Percentiles rank a stretch among this genome's conserved stretches.
phyloP scores from a whole-genome alignment of 2,329 filamentous ascomycete genomes.

The Bipolaris cookei region DNA sequence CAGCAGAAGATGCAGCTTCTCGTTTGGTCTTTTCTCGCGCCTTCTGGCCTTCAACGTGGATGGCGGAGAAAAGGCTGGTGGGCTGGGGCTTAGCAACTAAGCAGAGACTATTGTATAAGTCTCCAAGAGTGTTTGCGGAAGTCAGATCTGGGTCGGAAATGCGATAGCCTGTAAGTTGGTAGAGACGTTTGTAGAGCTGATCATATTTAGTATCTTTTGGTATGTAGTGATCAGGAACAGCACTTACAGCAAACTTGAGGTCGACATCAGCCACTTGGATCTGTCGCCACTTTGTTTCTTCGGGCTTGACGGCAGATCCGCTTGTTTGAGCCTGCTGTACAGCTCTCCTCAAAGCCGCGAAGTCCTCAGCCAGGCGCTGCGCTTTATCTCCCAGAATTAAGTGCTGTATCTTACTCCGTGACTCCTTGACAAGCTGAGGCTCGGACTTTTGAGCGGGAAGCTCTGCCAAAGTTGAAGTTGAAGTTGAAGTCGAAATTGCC shows the following conservation, averaged over 20 bases:
- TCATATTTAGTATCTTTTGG: slow-evolving; percentile 19
- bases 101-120: slow-evolving; percentile 48
- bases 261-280: slow-evolving; percentile 35
- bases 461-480: not conserved
- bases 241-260: slow-evolving; percentile 48
- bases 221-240: not conserved
- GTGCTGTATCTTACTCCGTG: slow-evolving; percentile 13
- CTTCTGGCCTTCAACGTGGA: slow-evolving; percentile 49
- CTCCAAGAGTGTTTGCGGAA: slow-evolving; percentile 43
- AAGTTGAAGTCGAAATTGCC: not conserved
- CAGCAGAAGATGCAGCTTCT: not conserved
- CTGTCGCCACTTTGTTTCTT: slow-evolving; percentile 35
- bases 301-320: slow-evolving; percentile 10
- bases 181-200: slow-evolving; percentile 80
- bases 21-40: slow-evolving; percentile 25
- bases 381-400: slow-evolving; percentile 26
- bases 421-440: slow-evolving; percentile 7
- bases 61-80: slow-evolving; percentile 66
- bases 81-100: slow-evolving; percentile 49
- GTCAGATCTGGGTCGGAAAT: slow-evolving; percentile 73
- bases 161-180: slow-evolving; percentile 78
- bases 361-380: slow-evolving; percentile 19
- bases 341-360: slow-evolving; percentile 23
- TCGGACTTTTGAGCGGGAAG: not conserved
- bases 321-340: slow-evolving; percentile 18